Percentiles rank a stretch among this genome's conserved stretches.
These are phyloP conservation scores for Brachypodium distachyon DNA, from an alignment of 202 grass and related monocot genomes.

Conservation along the genomic window DNA sequence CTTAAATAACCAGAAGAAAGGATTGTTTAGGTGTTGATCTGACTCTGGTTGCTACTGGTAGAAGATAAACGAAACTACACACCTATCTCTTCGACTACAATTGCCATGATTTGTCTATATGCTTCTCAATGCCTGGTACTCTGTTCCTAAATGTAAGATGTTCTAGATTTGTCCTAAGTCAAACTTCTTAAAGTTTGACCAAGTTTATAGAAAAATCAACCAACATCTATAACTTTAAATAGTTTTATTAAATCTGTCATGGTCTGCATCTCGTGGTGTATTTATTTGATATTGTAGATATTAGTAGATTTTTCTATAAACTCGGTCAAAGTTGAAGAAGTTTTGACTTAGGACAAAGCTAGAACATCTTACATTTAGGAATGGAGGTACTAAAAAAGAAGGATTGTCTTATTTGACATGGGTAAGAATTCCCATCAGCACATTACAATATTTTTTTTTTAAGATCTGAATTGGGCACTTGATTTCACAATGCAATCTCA, in stretches of 20 bases:
- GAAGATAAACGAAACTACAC: background rate
- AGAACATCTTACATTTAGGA: too few species aligned
- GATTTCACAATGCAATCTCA: background rate
- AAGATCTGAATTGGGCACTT: background rate
- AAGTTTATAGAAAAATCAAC: too few species aligned
- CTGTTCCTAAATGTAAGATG: too few species aligned
- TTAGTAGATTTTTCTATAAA: too few species aligned
- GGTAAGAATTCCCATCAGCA: background rate
- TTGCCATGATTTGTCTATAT: background rate
- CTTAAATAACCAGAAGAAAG: background rate
- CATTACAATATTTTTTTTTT: background rate
- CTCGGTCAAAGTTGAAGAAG: too few species aligned
- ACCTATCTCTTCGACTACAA: background rate
- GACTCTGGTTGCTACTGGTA: background rate
- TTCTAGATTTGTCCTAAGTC: too few species aligned
- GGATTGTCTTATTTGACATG: background rate
- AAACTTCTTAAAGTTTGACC: too few species aligned
- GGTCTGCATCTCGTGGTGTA: too few species aligned
- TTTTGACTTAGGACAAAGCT: too few species aligned
- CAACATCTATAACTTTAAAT: too few species aligned
- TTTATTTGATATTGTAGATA: too few species aligned
- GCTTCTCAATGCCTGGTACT: background rate
- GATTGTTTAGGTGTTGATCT: background rate
- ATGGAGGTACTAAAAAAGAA: background rate
- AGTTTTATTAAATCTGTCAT: too few species aligned